Evolutionary conservation across 192 early-diverging fungal genomes (phyloP).

Genomic region (Spinellus fusiger): DNA sequence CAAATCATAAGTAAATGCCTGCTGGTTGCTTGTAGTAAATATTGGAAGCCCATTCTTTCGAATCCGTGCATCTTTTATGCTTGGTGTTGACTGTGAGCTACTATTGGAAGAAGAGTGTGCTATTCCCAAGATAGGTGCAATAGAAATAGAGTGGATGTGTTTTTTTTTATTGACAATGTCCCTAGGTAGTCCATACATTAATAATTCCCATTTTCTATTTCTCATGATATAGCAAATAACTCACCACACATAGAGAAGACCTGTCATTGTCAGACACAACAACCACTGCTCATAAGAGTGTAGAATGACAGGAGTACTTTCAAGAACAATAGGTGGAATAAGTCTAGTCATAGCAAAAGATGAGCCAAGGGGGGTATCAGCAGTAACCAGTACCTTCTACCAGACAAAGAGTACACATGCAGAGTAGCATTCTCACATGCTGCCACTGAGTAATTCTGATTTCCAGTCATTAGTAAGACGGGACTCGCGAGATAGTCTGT

Average conservation of each 20-base stretch:
- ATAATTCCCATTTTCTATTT: background rate
- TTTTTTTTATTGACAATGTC: conserved; percentile 49
- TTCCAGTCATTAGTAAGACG: conserved; percentile 58
- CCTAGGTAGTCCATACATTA: conserved; percentile 33
- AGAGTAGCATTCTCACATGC: conserved; percentile 62
- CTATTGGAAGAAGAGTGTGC: conserved; percentile 29
- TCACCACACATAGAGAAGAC: conserved; percentile 64
- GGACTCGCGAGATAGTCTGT: conserved; percentile 48
- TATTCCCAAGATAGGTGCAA: conserved; percentile 57
- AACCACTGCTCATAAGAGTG: conserved; percentile 52
- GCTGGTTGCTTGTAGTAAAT: conserved; percentile 52
- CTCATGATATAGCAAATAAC: background rate
- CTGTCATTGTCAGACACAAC: conserved; percentile 57
- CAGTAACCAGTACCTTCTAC: conserved; percentile 49
- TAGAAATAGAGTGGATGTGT: conserved; percentile 47
- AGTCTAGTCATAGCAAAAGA: conserved; percentile 43
- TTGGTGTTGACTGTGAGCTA: conserved; percentile 31
- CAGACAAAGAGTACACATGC: conserved; percentile 58
- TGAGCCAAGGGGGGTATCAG: conserved; percentile 1
- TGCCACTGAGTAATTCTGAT: conserved; percentile 50
- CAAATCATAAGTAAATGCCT: conserved; percentile 61
- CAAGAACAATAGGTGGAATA: conserved; percentile 59
- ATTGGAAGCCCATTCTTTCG: conserved; percentile 59
- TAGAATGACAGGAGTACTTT: conserved; percentile 55
- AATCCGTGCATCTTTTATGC: conserved; percentile 50